phyloP scores from a whole-genome alignment of 2,329 filamentous ascomycete species.

The Ceratocystis harringtonii region DNA sequence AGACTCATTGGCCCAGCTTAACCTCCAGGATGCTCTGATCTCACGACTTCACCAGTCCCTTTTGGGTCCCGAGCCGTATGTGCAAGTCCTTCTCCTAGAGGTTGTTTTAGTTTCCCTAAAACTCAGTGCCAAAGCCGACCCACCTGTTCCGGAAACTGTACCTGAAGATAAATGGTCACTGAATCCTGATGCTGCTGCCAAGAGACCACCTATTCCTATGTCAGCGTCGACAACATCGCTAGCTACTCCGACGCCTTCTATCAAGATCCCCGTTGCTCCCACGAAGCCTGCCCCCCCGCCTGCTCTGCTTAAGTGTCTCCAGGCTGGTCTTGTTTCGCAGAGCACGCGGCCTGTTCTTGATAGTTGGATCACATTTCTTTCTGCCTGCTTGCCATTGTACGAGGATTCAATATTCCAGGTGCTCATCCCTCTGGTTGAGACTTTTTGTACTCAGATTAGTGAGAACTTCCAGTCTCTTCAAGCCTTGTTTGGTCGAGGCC shows the following conservation, averaged over 20 bases:
- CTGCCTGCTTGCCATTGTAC: conserved; percentile 72
- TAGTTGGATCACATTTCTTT: conserved; percentile 78
- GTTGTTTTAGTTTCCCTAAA: conserved; percentile 62
- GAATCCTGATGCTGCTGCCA: background rate
- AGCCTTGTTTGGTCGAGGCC: conserved; percentile 36
- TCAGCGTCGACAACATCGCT: background rate
- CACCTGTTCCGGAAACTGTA: conserved; percentile 47
- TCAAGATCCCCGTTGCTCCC: background rate
- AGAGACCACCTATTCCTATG: background rate
- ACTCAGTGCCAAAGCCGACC: conserved; percentile 30
- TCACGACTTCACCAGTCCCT: conserved; percentile 50
- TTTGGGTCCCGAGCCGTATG: conserved; percentile 46
- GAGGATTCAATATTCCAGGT: conserved; percentile 76
- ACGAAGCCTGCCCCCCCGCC: conserved; percentile 41
- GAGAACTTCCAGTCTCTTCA: conserved; percentile 58
- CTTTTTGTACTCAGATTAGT: conserved; percentile 65
- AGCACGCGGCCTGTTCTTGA: conserved; percentile 67
- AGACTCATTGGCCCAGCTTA: conserved; percentile 41
- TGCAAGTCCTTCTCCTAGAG: conserved; percentile 66
- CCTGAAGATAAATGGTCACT: conserved; percentile 27
- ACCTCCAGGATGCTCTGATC: conserved; percentile 57
- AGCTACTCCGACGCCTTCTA: background rate
- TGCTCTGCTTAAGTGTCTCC: conserved; percentile 67
- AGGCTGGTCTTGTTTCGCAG: conserved; percentile 61
- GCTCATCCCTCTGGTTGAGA: conserved; percentile 79